Conservation (phyloP, 352 stramenopile genomes). For the Phytophthora pluvialis region DNA sequence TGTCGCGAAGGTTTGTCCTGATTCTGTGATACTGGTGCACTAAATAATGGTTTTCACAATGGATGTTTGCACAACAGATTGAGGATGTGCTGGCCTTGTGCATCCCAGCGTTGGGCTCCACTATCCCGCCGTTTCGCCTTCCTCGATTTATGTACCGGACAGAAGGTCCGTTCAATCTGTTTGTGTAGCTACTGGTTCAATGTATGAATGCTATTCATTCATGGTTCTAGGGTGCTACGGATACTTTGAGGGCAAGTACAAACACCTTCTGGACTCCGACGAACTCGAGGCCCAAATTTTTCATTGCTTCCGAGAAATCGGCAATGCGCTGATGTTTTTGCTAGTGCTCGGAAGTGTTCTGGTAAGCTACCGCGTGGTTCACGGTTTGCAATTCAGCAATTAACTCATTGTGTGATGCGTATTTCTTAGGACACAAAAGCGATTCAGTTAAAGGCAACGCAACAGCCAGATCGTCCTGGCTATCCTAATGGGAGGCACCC, state of each 20-base stretch:
- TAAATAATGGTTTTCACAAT: neutral
- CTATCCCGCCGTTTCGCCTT: constrained; percentile 79
- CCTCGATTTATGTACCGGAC: constrained; percentile 73
- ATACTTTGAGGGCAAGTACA: constrained; percentile 87
- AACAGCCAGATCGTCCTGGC: neutral
- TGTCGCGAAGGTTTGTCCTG: constrained; percentile 43
- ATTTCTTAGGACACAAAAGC: constrained; percentile 13
- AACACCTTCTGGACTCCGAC: constrained; percentile 76
- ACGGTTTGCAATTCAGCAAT: neutral
- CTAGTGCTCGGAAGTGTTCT: constrained; percentile 44
- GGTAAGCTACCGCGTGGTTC: constrained; percentile 26
- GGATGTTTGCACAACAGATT: constrained; percentile 45
- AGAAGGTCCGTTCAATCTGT: constrained; percentile 38
- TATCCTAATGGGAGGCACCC: neutral
- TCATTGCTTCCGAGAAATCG: constrained; percentile 79
- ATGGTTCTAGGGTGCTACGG: constrained; percentile 58
- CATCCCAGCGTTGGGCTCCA: constrained; percentile 66
- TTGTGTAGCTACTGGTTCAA: neutral
- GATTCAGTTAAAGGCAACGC: constrained; percentile 15
- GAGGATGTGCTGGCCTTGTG: constrained; percentile 75
- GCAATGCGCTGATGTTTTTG: constrained; percentile 77
- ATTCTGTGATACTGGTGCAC: neutral
- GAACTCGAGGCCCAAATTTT: constrained; percentile 87
- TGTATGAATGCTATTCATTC: neutral
- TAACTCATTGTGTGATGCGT: neutral